A percentile compares a stretch with the other conserved stretches of the same genome.
Evolutionary conservation across 2,329 filamentous ascomycete species (phyloP).

Genomic region (Stachybotrys elegans): DNA sequence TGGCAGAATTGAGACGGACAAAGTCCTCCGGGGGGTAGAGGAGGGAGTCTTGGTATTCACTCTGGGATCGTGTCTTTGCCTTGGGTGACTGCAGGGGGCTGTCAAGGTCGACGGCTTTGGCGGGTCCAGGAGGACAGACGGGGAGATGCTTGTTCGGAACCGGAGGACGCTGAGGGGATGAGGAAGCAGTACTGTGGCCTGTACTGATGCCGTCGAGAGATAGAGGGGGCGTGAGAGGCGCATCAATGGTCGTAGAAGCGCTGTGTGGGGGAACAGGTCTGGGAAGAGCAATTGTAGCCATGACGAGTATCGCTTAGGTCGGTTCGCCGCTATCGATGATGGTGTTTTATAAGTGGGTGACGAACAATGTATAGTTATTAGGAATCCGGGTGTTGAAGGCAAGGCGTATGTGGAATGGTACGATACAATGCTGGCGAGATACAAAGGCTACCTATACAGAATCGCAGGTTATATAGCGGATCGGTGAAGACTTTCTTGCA

Average conservation of each 20-base stretch:
- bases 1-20: slow-evolving; percentile 41
- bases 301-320: too few species aligned
- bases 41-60: slow-evolving; percentile 59
- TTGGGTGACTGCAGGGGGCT: slow-evolving; percentile 64
- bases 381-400: too few species aligned
- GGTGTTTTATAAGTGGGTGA: too few species aligned
- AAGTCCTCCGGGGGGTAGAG: slow-evolving; percentile 69
- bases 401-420: too few species aligned
- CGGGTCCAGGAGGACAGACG: slow-evolving; percentile 78
- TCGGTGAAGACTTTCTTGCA: too few species aligned
- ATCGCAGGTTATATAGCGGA: too few species aligned
- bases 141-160: slow-evolving; percentile 89
- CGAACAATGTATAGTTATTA: too few species aligned
- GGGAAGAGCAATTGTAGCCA: slow-evolving; percentile 52
- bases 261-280: slow-evolving; percentile 41
- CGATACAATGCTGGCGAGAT: too few species aligned
- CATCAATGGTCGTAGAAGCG: slow-evolving; percentile 34
- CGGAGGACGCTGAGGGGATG: slow-evolving; percentile 24
- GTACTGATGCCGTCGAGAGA: slow-evolving; percentile 28
- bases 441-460: too few species aligned
- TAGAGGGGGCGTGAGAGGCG: slow-evolving; percentile 33
- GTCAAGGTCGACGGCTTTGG: slow-evolving; percentile 44
- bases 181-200: slow-evolving; percentile 16
- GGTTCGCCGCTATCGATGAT: too few species aligned
- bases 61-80: slow-evolving; percentile 45